Evolutionary conservation across 2,329 filamentous ascomycete genomes (phyloP).

Genomic region (Aureobasidium sp.): DNA sequence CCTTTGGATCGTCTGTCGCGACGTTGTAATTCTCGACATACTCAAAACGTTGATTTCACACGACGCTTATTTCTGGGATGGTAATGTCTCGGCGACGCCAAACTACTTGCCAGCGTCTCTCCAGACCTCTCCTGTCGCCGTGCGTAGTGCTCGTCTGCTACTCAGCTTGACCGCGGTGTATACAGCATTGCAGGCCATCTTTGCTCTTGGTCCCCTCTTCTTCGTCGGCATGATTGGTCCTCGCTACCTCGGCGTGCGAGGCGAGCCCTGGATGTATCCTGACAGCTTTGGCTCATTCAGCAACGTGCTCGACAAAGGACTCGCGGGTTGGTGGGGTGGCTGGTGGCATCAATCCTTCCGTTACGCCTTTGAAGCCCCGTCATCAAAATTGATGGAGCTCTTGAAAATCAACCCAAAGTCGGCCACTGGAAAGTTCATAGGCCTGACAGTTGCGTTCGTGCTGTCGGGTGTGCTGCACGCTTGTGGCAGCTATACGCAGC

Average conservation of each 20-base stretch:
- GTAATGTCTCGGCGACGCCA: conserved; percentile 37
- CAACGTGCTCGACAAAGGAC: conserved; percentile 58
- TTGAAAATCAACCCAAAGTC: conserved; percentile 27
- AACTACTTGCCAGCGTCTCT: conserved; percentile 40
- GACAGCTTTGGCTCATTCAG: conserved; percentile 48
- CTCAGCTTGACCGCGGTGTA: conserved; percentile 53
- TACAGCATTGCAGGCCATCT: conserved; percentile 54
- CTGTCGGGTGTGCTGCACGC: conserved; percentile 65
- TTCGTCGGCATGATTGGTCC: conserved; percentile 54
- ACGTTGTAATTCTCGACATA: conserved; percentile 64
- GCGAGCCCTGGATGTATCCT: conserved; percentile 56
- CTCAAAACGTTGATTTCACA: conserved; percentile 62
- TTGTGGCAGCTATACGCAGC: conserved; percentile 59
- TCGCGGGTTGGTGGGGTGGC: conserved; percentile 74
- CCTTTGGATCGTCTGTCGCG: conserved; percentile 39
- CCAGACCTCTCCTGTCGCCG: conserved; percentile 31
- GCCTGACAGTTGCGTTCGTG: conserved; percentile 52
- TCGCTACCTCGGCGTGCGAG: conserved; percentile 52
- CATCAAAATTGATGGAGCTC: conserved; percentile 38
- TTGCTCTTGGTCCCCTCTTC: conserved; percentile 54
- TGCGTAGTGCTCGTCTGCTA: conserved; percentile 51
- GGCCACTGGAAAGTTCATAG: conserved; percentile 34
- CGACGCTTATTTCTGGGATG: conserved; percentile 69
- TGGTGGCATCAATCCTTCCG: conserved; percentile 94
- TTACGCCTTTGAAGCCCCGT: conserved; percentile 59